Conservation (phyloP, 169 alveolate genomes). For the Cryptosporidium sp. region DNA sequence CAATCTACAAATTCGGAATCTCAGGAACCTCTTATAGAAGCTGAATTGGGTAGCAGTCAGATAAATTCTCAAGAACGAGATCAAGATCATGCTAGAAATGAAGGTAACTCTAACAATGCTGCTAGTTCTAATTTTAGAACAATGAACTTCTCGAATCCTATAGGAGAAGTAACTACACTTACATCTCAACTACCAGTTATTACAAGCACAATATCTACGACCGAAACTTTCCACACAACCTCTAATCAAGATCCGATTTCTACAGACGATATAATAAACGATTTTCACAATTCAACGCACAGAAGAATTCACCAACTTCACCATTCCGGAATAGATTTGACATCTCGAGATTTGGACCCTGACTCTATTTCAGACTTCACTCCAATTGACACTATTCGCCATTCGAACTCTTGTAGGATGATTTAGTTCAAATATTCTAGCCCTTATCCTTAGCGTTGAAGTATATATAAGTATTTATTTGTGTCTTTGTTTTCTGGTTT, state of each 20-base stretch:
- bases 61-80: not conserved
- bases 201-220: conserved; percentile 43
- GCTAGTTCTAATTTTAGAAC: not conserved
- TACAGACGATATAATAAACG: conserved; percentile 19
- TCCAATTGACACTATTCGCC: conserved; percentile 35
- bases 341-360: conserved; percentile 31
- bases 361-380: conserved; percentile 68
- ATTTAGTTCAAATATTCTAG: conserved; percentile 6
- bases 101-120: not conserved
- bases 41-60: not conserved
- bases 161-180: conserved; percentile 29
- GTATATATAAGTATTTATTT: too few species aligned
- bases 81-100: not conserved
- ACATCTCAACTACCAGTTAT: conserved; percentile 50
- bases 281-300: conserved; percentile 55
- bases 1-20: conserved; percentile 18
- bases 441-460: not conserved
- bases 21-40: not conserved
- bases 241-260: not conserved
- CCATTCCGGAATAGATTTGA: conserved; percentile 25
- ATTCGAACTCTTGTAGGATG: conserved; percentile 46
- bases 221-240: conserved; percentile 16
- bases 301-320: conserved; percentile 56
- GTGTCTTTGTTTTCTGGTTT: not conserved
- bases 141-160: conserved; percentile 1